These are phyloP conservation scores for Coemansia sp. DNA, from an alignment of 192 early-diverging fungal species.

Conservation along the genomic window DNA sequence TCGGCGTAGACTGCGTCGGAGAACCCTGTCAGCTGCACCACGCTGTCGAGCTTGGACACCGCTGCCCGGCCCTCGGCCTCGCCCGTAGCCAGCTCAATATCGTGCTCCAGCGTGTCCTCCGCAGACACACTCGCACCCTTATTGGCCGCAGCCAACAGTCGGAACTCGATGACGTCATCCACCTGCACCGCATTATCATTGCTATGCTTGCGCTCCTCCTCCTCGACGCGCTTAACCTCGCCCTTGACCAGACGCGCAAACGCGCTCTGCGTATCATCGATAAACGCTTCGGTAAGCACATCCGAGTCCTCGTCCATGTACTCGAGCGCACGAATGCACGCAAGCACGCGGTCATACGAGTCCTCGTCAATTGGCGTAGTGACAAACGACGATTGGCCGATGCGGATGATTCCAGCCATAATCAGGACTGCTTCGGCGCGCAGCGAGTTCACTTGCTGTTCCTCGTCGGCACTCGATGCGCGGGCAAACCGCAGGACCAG, in stretches of 20 bases:
- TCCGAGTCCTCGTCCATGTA: slow-evolving; percentile 52
- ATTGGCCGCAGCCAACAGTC: slow-evolving; percentile 71
- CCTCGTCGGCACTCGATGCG: slow-evolving; percentile 5
- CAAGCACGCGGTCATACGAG: slow-evolving; percentile 86
- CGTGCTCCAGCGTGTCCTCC: slow-evolving; percentile 77
- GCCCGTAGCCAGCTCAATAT: slow-evolving; percentile 86
- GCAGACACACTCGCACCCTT: slow-evolving; percentile 51
- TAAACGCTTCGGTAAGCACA: slow-evolving; percentile 53
- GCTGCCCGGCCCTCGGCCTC: slow-evolving; percentile 69
- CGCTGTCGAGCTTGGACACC: slow-evolving; percentile 88
- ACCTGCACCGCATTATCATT: slow-evolving; percentile 63
- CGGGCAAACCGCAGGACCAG: slow-evolving; percentile 73
- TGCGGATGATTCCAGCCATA: slow-evolving; percentile 90
- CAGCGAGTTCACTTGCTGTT: slow-evolving; percentile 66
- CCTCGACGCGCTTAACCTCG: slow-evolving; percentile 63
- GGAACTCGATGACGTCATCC: slow-evolving; percentile 86
- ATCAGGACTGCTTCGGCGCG: slow-evolving; percentile 98
- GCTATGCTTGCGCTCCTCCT: slow-evolving; percentile 31
- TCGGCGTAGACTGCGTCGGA: slow-evolving; percentile 99
- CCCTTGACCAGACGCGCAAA: slow-evolving; percentile 54
- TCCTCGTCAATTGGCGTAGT: slow-evolving; percentile 94
- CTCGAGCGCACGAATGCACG: slow-evolving; percentile 77
- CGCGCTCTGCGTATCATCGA: slow-evolving; percentile 59
- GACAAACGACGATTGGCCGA: slow-evolving; percentile 85
- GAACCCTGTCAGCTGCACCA: slow-evolving; percentile 96